Evolutionary conservation across 2,329 filamentous ascomycete genomes (phyloP), one percentile per base, ranked within the genome.

Genomic region (Ophiostoma sp.): DNA sequence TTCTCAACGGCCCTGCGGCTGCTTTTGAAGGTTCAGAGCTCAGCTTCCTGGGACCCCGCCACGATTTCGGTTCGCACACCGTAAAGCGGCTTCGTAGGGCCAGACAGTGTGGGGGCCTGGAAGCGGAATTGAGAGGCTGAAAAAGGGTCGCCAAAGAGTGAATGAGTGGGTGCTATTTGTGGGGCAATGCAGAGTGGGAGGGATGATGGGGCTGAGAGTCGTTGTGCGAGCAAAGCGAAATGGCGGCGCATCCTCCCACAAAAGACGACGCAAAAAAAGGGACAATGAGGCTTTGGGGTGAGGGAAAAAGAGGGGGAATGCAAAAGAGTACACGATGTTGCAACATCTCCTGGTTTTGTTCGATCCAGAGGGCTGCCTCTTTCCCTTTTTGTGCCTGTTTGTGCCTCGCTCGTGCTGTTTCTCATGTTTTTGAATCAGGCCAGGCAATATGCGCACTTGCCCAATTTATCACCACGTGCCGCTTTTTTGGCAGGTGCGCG

Each of bases 401-500:
- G n/a, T 22, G 22, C 36, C 52, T 45, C 69, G 36, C 36, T 39
- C 52, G 31, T 61, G 19, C 48, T 33, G 19, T 55, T 22, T 55
- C 33, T 22, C 25, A 1, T 15, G 7, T 36, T 4, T n/a, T 42
- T 55, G 22, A 48, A 42, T 17, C 59, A 64, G 19, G 39, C 50
- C 52, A 42, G 36, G 68, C 68, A 52, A 57, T 50, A 22, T 57
- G n/a, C 28, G 50, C 69, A 45, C 69, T 36, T 70, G 52, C 50
- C 50, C 36, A 25, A 25, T 70, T 45, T 31, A n/a, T 28, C 12
- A 39, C 48, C 50, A 57, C 68, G 50, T 70, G 68, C 68, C 68
- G 50, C 50, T 11, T 39, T 69, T 57, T 70, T 57, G 31, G 68
- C 68, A 70, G 68, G 48, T 70, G 68, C 48, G 57, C 33, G 19